phyloP scores from a whole-genome alignment of 2,329 filamentous ascomycete species.

The Pyrenophora graminea region DNA sequence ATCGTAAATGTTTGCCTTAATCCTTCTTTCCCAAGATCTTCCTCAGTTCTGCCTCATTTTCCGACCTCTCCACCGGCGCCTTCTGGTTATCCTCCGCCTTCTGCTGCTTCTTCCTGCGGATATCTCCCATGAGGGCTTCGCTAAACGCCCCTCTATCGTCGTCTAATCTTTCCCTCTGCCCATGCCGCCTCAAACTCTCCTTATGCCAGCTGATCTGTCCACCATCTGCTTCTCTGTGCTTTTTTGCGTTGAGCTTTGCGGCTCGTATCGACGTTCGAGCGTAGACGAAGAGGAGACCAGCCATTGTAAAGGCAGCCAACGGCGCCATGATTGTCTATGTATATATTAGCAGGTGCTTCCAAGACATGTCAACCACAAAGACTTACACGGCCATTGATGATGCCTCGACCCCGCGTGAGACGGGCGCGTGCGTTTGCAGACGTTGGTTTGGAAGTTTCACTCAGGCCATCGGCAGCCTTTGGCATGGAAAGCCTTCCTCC shows the following conservation, averaged over 20 bases:
- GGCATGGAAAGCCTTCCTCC: conserved; percentile 54
- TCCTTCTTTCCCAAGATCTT: conserved; percentile 44
- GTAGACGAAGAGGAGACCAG: conserved; percentile 64
- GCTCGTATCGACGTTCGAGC: conserved; percentile 67
- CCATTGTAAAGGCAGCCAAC: conserved; percentile 67
- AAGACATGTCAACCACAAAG: background rate
- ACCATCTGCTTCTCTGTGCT: conserved; percentile 61
- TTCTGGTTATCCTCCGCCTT: conserved; percentile 32
- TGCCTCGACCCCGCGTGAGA: conserved; percentile 35
- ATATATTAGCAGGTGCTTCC: conserved; percentile 5
- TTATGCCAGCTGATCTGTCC: conserved; percentile 60
- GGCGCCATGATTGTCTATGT: conserved; percentile 60
- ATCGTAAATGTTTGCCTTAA: conserved; percentile 7
- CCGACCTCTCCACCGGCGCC: conserved; percentile 35
- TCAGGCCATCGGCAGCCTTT: conserved; percentile 49
- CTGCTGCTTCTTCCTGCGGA: conserved; percentile 38
- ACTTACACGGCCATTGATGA: conserved; percentile 44
- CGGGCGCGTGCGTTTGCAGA: conserved; percentile 39
- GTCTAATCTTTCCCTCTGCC: conserved; percentile 52
- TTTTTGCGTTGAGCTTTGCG: conserved; percentile 67
- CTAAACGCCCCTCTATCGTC: conserved; percentile 38
- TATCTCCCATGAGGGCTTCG: conserved; percentile 40
- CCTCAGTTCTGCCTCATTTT: conserved; percentile 46
- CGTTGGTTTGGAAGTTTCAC: conserved; percentile 47
- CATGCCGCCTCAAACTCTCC: conserved; percentile 59